Base-by-base conservation (phyloP, 2,329 filamentous ascomycete genomes). In the Grosmannia penicillata region DNA sequence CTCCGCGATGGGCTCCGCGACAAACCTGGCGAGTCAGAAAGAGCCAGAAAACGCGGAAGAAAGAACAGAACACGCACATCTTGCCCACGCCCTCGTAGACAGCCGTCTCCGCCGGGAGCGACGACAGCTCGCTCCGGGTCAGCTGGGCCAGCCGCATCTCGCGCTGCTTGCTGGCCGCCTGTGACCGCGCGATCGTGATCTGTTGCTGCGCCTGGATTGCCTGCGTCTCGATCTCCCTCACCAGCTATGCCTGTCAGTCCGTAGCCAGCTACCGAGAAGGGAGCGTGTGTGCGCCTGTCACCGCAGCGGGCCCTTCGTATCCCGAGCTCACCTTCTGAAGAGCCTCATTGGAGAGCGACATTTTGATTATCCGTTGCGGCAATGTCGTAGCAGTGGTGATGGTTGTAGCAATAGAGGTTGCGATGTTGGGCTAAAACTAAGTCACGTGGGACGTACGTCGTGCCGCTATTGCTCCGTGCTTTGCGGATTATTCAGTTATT, bases 41-140 rank as follows among this genome's bases (percentile, higher is more conserved):
- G n/a, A n/a, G n/a, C n/a, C n/a, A n/a, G 15, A 18, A 39, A 33
- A 37, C 18, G 25, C 21, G 39, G 26, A 33, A 37, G 18, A 33
- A 27, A 24, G 15, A 33, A 23, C 33, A 9, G 6, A 23, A 38
- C 22, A 14, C 78, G 52, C 60, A 95, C 91, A 98, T 96, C 64
- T 96, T 98, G 37, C 91, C 91, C 10, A 96, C 81, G 6, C 89
- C 89, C 61, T 96, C 89, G 52, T 96, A 98, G 22, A 94, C 75
- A 24, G 78, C 78, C 0, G 85, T 91, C 34, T 79, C 72, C 15
- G 71, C 56, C 4, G 86, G 80, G 43, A 98, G 61, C 7, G 74
- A 70, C n/a, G 75, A 72, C 36, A 96, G 68, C 60, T 98, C 91
- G 46, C 72, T 83, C 26, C 80, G 72, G 2, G 89, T 96, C 47